These are phyloP conservation scores for Amanita thiersii DNA, from an alignment of 768 basidiomycete species.

Conservation along the genomic window DNA sequence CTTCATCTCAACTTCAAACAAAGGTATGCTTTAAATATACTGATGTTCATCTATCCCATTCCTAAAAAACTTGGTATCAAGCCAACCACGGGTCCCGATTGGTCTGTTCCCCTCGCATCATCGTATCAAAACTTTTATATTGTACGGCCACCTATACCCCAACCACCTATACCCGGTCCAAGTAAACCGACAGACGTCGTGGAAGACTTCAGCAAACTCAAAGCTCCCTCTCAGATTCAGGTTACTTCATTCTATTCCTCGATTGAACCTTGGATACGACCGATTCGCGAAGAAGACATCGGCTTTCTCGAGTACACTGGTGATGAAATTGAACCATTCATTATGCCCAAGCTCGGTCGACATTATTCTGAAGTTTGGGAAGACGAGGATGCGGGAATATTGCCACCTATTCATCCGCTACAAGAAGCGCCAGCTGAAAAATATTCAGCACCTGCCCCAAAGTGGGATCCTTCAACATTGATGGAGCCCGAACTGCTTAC, in stretches of 20 bases:
- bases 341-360: conserved; percentile 77
- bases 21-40: conserved; percentile 34
- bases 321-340: conserved; percentile 84
- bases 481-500: conserved; percentile 58
- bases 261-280: conserved; percentile 85
- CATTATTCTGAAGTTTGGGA: conserved; percentile 94
- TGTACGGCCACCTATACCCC: conserved; percentile 57
- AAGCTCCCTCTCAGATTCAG: conserved; percentile 62
- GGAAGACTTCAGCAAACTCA: conserved; percentile 85
- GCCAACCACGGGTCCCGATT: conserved; percentile 45
- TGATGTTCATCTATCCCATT: conserved; percentile 3
- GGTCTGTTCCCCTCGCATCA: conserved; percentile 39
- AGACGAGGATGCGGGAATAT: conserved; percentile 67
- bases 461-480: conserved; percentile 81
- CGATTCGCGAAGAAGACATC: conserved; percentile 90
- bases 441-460: conserved; percentile 47
- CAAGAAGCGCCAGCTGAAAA: conserved; percentile 27
- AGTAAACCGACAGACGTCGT: conserved; percentile 72
- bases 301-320: conserved; percentile 87
- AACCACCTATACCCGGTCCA: conserved; percentile 70
- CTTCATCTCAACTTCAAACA: conserved; percentile 30
- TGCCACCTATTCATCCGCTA: conserved; percentile 20
- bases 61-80: conserved; percentile 11
- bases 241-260: conserved; percentile 79
- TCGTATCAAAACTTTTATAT: conserved; percentile 26